Evolutionary conservation across 2,329 filamentous ascomycete species (phyloP).

Genomic region (Penicillium frequentans): DNA sequence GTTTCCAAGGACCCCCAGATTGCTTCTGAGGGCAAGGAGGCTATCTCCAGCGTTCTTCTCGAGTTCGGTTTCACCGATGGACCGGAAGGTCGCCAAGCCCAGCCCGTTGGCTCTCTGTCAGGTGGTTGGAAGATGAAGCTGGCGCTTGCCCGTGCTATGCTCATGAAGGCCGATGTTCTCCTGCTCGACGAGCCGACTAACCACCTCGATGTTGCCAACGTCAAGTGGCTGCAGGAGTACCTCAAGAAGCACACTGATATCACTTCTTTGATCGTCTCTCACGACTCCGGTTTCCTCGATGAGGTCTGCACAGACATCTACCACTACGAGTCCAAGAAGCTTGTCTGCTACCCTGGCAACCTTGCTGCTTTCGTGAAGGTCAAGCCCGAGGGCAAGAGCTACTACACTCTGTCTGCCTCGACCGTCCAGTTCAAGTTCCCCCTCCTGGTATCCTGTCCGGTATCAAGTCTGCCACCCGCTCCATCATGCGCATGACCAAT

Average conservation of each 20-base stretch:
- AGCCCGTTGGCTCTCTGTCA: constrained; percentile 90
- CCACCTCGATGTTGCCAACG: constrained; percentile 93
- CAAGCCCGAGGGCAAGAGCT: constrained; percentile 93
- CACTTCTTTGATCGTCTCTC: constrained; percentile 94
- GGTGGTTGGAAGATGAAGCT: constrained; percentile 99
- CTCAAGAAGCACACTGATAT: constrained; percentile 95
- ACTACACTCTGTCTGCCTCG: constrained; percentile 90
- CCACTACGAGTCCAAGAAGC: constrained; percentile 98
- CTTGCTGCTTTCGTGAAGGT: constrained; percentile 73
- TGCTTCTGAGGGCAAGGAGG: constrained; percentile 72
- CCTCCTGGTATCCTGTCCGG: constrained; percentile 90
- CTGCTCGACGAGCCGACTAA: constrained; percentile 98
- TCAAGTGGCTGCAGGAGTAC: constrained; percentile 94
- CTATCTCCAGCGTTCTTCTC: constrained; percentile 78
- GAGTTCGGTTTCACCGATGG: constrained; percentile 94
- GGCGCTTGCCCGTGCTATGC: constrained; percentile 91
- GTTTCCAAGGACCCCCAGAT: constrained; percentile 87
- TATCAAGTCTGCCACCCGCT: constrained; percentile 90
- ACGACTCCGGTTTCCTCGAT: constrained; percentile 97
- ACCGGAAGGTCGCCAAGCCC: constrained; percentile 81
- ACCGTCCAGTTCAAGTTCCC: constrained; percentile 96
- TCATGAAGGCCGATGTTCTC: constrained; percentile 93
- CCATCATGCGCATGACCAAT: constrained; percentile 93
- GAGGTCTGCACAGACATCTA: constrained; percentile 98
- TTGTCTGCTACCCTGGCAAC: constrained; percentile 58